Evolutionary conservation across 768 basidiomycete genomes (phyloP).

Genomic region (Lentinula aciculospora): DNA sequence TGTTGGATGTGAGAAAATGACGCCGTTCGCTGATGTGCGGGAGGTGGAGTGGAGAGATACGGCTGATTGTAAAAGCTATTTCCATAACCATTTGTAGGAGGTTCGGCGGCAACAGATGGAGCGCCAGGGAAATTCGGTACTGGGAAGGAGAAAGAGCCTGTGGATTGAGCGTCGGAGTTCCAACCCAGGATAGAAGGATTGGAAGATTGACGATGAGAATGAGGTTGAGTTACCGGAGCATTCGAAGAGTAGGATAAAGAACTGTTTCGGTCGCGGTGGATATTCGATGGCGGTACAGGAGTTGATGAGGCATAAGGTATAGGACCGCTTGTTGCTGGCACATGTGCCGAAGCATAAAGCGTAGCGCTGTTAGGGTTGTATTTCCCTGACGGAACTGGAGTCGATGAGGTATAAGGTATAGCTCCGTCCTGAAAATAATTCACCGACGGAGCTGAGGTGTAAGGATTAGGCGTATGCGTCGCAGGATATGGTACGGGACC

Average conservation of each 20-base stretch:
- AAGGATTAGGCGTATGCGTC: background rate
- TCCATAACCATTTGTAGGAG: slow-evolving; percentile 12
- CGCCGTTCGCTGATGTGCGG: slow-evolving; percentile 1
- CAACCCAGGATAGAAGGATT: background rate
- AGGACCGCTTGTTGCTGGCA: background rate
- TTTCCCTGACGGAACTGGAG: background rate
- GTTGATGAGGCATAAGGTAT: background rate
- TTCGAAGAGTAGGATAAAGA: background rate
- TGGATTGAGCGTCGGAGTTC: background rate
- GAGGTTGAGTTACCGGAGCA: background rate
- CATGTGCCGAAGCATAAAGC: background rate
- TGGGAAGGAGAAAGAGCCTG: slow-evolving; percentile 24
- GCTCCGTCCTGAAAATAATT: background rate
- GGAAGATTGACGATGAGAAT: background rate
- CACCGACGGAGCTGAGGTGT: background rate
- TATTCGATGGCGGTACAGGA: background rate
- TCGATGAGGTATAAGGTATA: background rate
- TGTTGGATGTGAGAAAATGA: background rate
- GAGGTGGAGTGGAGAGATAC: slow-evolving; percentile 10
- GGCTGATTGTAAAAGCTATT: slow-evolving; percentile 13
- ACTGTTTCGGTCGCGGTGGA: background rate
- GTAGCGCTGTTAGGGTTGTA: background rate
- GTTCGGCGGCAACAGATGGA: slow-evolving; percentile 10
- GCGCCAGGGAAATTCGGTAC: slow-evolving; percentile 19
- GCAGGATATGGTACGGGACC: background rate